Base-by-base conservation (phyloP, 2,329 filamentous ascomycete species). In the Westerdykella aurantiaca region DNA sequence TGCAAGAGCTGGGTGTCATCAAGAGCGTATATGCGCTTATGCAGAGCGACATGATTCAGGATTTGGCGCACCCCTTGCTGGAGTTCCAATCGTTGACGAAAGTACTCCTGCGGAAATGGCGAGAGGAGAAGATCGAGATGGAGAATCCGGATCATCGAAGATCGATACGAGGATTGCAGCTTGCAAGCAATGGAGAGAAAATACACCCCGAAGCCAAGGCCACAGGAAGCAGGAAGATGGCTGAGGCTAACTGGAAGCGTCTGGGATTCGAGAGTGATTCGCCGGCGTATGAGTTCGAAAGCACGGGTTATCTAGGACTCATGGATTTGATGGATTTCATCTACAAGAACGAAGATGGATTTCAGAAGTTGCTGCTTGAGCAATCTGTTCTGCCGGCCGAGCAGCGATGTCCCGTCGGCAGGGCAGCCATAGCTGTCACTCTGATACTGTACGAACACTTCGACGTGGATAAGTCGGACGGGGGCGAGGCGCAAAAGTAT, bases 281-380 rank as follows among this genome's bases (percentile, higher is more conserved):
- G 53, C 93, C 93, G 3, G 83, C 83, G 0, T 77, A 78, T 56
- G 93, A 98, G 56, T 97, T 98, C 61, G 83, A 88, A 16, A 74
- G 80, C 33, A 85, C 86, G 22, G 93, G 93, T 0, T 97, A 90
- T 63, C 69, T 98, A 42, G 93, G 93, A 22, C 88, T 98, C 80
- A 97, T 98, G 90, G 93, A 98, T 65, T 69, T 98, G 58, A 88
- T 89, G 2, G 90, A 97, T 66, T 98, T 88, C 64, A 88, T 95
- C 39, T 81, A 86, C 59, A 95, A 89, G 63, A 84, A 95, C 61
- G 88, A 95, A 64, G 90, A 96, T 61, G 81, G 82, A 10, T 97
- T 95, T 56, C 90, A 95, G 64, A 96, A 95, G 69, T 75, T 95
- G 55, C 53, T 98, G 13, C 73, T 96, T 31, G 93, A 98, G 68